phyloP scores from a whole-genome alignment of 345 rosid species.

The Draba incana region DNA sequence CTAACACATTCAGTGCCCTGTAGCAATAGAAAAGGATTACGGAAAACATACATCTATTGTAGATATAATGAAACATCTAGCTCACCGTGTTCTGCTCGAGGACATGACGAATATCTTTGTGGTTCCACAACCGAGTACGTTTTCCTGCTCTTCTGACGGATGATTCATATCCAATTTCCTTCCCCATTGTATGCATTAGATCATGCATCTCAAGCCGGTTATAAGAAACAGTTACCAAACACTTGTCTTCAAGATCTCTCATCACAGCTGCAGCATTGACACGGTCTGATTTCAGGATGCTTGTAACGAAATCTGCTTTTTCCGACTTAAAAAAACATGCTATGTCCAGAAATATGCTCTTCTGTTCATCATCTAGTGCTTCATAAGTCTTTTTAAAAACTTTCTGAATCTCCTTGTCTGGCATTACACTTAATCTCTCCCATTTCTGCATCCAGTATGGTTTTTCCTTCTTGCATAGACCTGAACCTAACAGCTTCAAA shows the following conservation, averaged over 20 bases:
- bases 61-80: too few relatives aligned
- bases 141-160: constrained; percentile 27
- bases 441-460: constrained; percentile 34
- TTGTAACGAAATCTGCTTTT: neutral
- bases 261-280: constrained; percentile 22
- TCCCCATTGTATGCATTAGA: constrained; percentile 41
- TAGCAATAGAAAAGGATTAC: too few relatives aligned
- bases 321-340: constrained; percentile 45
- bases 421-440: constrained; percentile 18
- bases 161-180: constrained; percentile 31
- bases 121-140: constrained; percentile 42
- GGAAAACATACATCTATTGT: too few relatives aligned
- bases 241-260: constrained; percentile 39
- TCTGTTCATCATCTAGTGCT: constrained; percentile 30
- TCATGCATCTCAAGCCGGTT: constrained; percentile 44
- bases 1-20: constrained; percentile 10
- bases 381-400: constrained; percentile 39
- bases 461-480: neutral
- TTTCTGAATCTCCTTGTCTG: constrained; percentile 33
- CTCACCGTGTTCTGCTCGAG: constrained; percentile 13
- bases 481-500: constrained; percentile 43
- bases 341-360: constrained; percentile 46
- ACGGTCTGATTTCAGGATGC: constrained; percentile 29
- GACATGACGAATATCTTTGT: constrained; percentile 33
- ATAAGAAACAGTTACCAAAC: constrained; percentile 24